A percentile compares a stretch with the other conserved stretches of the same genome.
Evolutionary conservation across 768 basidiomycete species (phyloP).

Genomic region (Mycena olivaceomarginata): DNA sequence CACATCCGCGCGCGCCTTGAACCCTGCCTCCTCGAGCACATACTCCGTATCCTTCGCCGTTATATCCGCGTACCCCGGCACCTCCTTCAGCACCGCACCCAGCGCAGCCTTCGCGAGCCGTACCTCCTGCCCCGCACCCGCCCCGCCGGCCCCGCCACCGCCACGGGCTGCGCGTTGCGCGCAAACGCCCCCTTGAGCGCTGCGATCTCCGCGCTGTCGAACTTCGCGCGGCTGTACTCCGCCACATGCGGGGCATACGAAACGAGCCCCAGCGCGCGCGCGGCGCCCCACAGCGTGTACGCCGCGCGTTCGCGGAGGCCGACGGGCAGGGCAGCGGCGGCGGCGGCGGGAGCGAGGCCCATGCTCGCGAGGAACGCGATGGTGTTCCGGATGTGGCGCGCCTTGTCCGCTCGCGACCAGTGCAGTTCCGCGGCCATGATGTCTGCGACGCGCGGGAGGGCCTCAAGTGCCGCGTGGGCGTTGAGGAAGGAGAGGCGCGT

Average conservation of each 20-base stretch:
- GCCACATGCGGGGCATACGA: slow-evolving; percentile 32
- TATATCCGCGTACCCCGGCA: slow-evolving; percentile 77
- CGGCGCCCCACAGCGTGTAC: slow-evolving; percentile 50
- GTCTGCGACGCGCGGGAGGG: slow-evolving; percentile 91
- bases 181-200: slow-evolving; percentile 63
- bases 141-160: slow-evolving; percentile 45
- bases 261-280: slow-evolving; percentile 67
- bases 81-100: slow-evolving; percentile 64
- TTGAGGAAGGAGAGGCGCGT: slow-evolving; percentile 96
- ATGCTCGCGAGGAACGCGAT: slow-evolving; percentile 87
- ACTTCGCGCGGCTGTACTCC: slow-evolving; percentile 62
- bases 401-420: slow-evolving; percentile 80
- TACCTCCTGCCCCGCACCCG: slow-evolving; percentile 54
- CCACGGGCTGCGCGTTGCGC: slow-evolving; percentile 48
- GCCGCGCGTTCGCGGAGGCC: slow-evolving; percentile 46
- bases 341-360: slow-evolving; percentile 82
- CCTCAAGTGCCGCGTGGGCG: slow-evolving; percentile 87
- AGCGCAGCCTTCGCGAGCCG: slow-evolving; percentile 63
- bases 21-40: slow-evolving; percentile 86
- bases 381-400: slow-evolving; percentile 74
- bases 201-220: slow-evolving; percentile 66
- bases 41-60: slow-evolving; percentile 81
- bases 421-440: slow-evolving; percentile 92
- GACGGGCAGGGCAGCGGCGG: slow-evolving; percentile 51
- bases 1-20: slow-evolving; percentile 71